Evolutionary conservation across 2,329 filamentous ascomycete species (phyloP), one percentile per base, ranked within the genome.

Genomic region (Fusarium gaditjirri): DNA sequence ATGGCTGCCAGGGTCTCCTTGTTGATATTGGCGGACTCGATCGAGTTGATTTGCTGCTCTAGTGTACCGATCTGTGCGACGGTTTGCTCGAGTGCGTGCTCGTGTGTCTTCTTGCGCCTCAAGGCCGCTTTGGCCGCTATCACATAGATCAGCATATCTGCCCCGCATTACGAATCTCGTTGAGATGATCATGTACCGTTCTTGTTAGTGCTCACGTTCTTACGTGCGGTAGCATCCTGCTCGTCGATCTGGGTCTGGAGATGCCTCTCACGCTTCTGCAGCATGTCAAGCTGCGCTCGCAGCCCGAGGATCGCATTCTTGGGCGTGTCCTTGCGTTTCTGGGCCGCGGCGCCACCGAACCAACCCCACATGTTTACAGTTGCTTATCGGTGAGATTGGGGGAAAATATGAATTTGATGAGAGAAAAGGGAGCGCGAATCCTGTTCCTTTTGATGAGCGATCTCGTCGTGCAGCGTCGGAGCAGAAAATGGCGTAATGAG

Each of bases 21-120:
- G 87, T 99, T 99, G 86, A 99, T 98, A 82, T 98, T 99, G 70
- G 96, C 96, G 52, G 95, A 94, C 84, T 99, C 96, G 85, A 99
- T 98, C 67, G 93, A 92, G 82, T 96, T 96, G 80, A 98, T 97
- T 82, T 99, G 94, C 80, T 95, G 93, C 82, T 99, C 96, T 47
- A 99, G 87, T 27, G 96, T 97, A 77, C 91, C 90, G 79, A 98
- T 97, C 84, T 98, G 95, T 36, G 92, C 90, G 66, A 90, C 88
- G 3, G 95, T 98, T 84, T 98, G 95, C 75, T 97, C 94, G 65
- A 98, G 89, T 62, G 93, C 94, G 82, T 95, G 92, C 83, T 98
- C 94, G 78, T 96, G 94, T 76, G 91, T 88, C 89, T 99, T 98
- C 90, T 98, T 98, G 83, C 95, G 91, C 85, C 93, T 90, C 73